These are phyloP conservation scores for Peronospora belbahrii DNA, from an alignment of 352 stramenopile genomes.

Conservation along the genomic window DNA sequence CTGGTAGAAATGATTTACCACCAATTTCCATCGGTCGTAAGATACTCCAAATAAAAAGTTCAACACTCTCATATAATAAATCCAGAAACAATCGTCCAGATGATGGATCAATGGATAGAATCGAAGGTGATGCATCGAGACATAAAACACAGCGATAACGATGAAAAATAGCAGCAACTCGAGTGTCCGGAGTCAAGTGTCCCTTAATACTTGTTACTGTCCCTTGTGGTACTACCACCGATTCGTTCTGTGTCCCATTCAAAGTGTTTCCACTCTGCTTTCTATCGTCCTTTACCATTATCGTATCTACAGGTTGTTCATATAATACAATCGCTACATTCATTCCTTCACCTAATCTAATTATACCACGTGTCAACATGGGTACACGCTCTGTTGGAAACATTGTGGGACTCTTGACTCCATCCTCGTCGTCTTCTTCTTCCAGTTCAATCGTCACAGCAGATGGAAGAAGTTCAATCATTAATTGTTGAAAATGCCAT, in stretches of 20 bases:
- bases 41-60: slow-evolving; percentile 72
- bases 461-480: slow-evolving; percentile 37
- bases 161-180: slow-evolving; percentile 55
- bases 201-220: too few relatives aligned
- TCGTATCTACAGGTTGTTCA: slow-evolving; percentile 5
- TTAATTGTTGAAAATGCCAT: slow-evolving; percentile 73
- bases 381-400: not conserved
- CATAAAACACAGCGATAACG: slow-evolving; percentile 80
- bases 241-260: slow-evolving; percentile 9
- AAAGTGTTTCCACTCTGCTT: slow-evolving; percentile 1
- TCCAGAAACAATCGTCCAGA: slow-evolving; percentile 74
- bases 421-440: slow-evolving; percentile 14
- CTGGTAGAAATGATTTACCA: slow-evolving; percentile 36
- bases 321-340: slow-evolving; percentile 40
- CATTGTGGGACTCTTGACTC: slow-evolving; percentile 4
- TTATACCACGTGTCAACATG: slow-evolving; percentile 13
- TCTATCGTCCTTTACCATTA: slow-evolving; percentile 3
- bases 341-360: slow-evolving; percentile 72
- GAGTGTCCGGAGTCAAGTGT: slow-evolving; percentile 37
- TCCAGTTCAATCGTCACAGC: slow-evolving; percentile 9
- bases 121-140: slow-evolving; percentile 78
- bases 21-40: slow-evolving; percentile 54
- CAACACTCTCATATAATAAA: slow-evolving; percentile 67
- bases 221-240: slow-evolving; percentile 6
- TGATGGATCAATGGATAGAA: slow-evolving; percentile 68